Evolutionary conservation across 768 basidiomycete species (phyloP), one percentile per base, ranked within the genome.

Genomic region (Roridomyces roridus): DNA sequence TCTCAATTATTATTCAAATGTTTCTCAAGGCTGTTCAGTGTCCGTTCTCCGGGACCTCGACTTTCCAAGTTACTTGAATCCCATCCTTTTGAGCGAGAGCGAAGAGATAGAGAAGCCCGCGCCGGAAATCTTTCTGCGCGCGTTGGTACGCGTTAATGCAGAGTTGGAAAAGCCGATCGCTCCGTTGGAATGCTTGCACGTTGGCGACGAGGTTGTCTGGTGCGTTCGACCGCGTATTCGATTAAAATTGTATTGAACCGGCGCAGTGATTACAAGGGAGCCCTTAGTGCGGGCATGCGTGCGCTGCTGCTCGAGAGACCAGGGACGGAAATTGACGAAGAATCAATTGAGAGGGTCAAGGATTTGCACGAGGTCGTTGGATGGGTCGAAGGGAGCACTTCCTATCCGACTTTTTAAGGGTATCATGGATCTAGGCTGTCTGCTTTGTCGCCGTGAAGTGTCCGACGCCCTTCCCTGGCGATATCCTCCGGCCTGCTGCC

Each of bases 191-290:
- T 81, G 80, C 31, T 65, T 92, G 18, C 91, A 94, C 60, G 80
- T 93, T 36, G 92, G 92, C 1, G 91, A 94, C 66, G 90, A 92
- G 59, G 67, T 91, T 26, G 67, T 77, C 45, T 80, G 81, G 91
- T 91, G 62, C 59, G 81, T 60, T 39, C n/a, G 17, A 26, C 41
- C 5, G 21, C 47, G 23, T 21, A 46, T 12, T 8, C 25, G 10
- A 26, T 6, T 25, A 24, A n/a, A 49, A 36, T 24, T 48, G n/a
- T 45, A 36, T 37, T 50, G 44, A 48, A 35, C 17, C n/a, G 25
- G 54, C 21, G 25, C 20, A 92, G 90, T 46, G 90, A 92, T 63
- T 91, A 87, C 66, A 35, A 76, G 11, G 91, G 89, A 6, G 88
- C 90, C 0, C 68, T 53, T 21, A 68, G 67, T 6, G 83, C 82